Conservation (phyloP, 768 basidiomycete genomes). For the Tulasnella sp. region DNA sequence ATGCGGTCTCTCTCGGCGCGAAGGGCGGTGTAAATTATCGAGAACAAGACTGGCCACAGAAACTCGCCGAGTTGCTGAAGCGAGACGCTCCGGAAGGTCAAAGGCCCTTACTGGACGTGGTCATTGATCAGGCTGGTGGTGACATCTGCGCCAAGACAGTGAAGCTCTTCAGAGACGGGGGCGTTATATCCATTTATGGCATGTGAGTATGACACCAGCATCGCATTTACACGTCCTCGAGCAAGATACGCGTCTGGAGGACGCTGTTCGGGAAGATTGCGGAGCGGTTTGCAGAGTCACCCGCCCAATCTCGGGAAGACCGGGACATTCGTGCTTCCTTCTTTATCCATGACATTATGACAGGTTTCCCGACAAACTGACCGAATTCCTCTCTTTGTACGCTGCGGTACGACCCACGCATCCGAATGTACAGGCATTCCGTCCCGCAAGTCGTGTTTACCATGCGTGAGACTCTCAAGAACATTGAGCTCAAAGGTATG, state of each 20-base stretch:
- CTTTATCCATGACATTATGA: no score
- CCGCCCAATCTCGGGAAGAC: no score
- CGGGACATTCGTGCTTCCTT: no score
- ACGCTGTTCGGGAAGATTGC: no score
- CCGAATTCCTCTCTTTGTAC: no score
- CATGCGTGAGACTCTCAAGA: slow-evolving; percentile 67
- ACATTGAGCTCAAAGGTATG: slow-evolving; percentile 60
- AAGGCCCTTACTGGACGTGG: slow-evolving; percentile 36
- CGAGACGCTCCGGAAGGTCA: slow-evolving; percentile 17
- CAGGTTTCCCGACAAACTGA: no score
- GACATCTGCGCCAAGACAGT: slow-evolving; percentile 43
- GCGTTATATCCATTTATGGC: slow-evolving; percentile 50
- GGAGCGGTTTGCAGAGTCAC: no score
- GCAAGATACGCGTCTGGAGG: no score
- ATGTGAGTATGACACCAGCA: slow-evolving; percentile 43
- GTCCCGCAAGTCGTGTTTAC: slow-evolving; percentile 47
- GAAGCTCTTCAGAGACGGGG: slow-evolving; percentile 43
- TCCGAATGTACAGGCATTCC: slow-evolving; percentile 40
- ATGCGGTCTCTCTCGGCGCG: slow-evolving; percentile 55
- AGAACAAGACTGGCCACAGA: slow-evolving; percentile 42
- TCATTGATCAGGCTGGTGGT: slow-evolving; percentile 61
- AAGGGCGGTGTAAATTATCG: slow-evolving; percentile 68
- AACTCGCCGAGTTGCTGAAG: slow-evolving; percentile 35
- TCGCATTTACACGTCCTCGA: no score
- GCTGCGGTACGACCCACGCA: not conserved